Evolutionary conservation across 345 rosid species (phyloP).

Genomic region (Gossypium longicalyx): DNA sequence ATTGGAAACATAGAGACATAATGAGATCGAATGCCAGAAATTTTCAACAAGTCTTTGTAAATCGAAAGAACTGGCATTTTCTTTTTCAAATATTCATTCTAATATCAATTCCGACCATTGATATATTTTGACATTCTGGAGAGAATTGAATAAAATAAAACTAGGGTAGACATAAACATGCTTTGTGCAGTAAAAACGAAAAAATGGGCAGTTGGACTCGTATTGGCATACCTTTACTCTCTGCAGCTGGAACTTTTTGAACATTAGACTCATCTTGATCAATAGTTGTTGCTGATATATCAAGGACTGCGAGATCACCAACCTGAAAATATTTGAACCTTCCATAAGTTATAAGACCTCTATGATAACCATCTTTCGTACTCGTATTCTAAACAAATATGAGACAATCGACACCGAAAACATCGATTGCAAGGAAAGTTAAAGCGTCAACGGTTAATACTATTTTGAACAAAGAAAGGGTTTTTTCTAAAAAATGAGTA

Average conservation of each 20-base stretch:
- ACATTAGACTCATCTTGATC: slow-evolving; percentile 54
- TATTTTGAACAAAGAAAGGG: neutral
- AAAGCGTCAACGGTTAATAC: neutral
- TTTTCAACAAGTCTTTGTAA: neutral
- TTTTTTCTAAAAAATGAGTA: slow-evolving; percentile 12
- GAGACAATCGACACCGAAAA: neutral
- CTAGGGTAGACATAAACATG: neutral
- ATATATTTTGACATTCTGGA: neutral
- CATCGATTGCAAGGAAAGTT: neutral
- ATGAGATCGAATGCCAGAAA: neutral
- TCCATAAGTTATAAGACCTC: neutral
- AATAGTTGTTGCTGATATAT: slow-evolving; percentile 73
- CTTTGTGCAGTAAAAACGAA: neutral
- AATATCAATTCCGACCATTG: neutral
- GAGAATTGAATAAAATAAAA: neutral
- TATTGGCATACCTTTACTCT: slow-evolving; percentile 66
- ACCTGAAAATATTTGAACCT: slow-evolving; percentile 42
- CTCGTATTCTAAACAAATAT: neutral
- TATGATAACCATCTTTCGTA: neutral
- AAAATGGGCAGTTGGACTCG: slow-evolving; percentile 1
- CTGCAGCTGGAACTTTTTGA: slow-evolving; percentile 74
- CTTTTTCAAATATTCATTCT: neutral
- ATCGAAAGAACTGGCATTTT: neutral
- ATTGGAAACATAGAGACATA: neutral
- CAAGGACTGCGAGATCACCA: slow-evolving; percentile 78